Base-by-base conservation (phyloP, 1,284 basidiomycete species). In the Flammula alnicola region DNA sequence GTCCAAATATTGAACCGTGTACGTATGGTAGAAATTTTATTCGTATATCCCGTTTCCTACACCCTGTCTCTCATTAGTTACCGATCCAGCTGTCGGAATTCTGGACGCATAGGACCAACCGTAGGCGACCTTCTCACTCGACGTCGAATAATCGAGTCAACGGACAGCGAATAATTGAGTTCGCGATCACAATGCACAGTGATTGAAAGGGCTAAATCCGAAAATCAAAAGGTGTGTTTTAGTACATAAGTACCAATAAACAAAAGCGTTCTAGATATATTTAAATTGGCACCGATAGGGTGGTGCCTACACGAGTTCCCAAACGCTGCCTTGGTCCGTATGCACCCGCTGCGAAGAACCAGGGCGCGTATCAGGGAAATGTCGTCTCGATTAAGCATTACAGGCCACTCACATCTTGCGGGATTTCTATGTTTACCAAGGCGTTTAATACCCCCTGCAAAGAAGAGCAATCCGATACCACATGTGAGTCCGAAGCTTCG, bases 311-410 rank as follows among this genome's bases (percentile, higher is more conserved):
- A 52, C 47, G 50, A 63, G n/a, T 57, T 72, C 70, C 77, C 77
- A 80, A 50, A 76, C 76, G 55, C 74, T 78, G 38, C 67, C 74
- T 56, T 63, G 51, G 49, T 73, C 74, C 22, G 68, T 55, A 57
- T 79, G 76, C 31, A 76, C 52, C 36, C 69, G 70, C 76, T 79
- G 52, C 17, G 56, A n/a, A n/a, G n/a, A 56, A 32, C 25, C 32
- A 49, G 16, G 25, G 36, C 43, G 33, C 38, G 44, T 32, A 49
- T 51, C 42, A 52, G 45, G 32, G 20, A 40, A 52, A 46, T 10
- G 19, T 37, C 30, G 11, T 12, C 7, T 3, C 37, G 6, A 30
- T 35, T 30, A 50, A 25, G 44, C 20, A 36, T 40, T 26, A 44
- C 31, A 27, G 31, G 45, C 33, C 20, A 66, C 66, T 62, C 58